Percentiles rank a stretch among this genome's conserved stretches.
phyloP scores from a whole-genome alignment of 2,329 filamentous ascomycete genomes.

The Colletotrichum sp. region DNA sequence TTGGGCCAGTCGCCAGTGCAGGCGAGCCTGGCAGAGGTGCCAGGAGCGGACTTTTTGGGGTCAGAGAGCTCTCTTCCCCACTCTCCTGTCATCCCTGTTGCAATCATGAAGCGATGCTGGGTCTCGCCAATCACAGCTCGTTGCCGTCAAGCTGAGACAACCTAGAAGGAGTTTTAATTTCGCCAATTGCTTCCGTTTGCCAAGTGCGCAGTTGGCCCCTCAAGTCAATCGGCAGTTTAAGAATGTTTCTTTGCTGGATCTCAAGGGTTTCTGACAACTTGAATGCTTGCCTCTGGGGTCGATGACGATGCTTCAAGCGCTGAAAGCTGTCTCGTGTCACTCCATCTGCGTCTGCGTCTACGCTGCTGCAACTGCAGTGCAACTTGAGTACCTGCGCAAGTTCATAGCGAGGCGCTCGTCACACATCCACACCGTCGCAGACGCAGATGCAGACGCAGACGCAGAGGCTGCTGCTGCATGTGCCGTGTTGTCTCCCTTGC shows the following conservation, averaged over 20 bases:
- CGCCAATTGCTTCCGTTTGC: constrained; percentile 10
- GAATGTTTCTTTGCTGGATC: background rate
- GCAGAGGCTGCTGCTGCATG: background rate
- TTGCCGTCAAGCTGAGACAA: background rate
- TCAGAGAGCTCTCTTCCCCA: background rate
- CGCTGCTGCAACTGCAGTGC: background rate
- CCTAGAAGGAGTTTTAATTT: constrained; percentile 6
- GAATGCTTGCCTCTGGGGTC: background rate
- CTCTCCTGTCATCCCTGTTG: background rate
- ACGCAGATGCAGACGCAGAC: background rate
- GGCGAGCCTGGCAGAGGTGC: background rate
- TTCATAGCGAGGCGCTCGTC: background rate
- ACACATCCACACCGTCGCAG: background rate
- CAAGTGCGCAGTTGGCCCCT: background rate
- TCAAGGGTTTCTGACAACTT: background rate
- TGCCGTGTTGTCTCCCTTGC: background rate
- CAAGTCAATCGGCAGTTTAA: constrained; percentile 1
- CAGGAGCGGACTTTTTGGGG: background rate
- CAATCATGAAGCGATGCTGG: background rate
- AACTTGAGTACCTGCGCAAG: constrained; percentile 7
- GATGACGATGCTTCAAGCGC: background rate
- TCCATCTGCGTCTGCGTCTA: background rate
- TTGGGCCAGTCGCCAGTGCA: background rate
- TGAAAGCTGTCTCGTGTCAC: background rate
- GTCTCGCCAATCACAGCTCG: constrained; percentile 9